These are phyloP conservation scores for Dipteronia sinensis DNA, from an alignment of 345 rosid genomes.

Conservation along the genomic window DNA sequence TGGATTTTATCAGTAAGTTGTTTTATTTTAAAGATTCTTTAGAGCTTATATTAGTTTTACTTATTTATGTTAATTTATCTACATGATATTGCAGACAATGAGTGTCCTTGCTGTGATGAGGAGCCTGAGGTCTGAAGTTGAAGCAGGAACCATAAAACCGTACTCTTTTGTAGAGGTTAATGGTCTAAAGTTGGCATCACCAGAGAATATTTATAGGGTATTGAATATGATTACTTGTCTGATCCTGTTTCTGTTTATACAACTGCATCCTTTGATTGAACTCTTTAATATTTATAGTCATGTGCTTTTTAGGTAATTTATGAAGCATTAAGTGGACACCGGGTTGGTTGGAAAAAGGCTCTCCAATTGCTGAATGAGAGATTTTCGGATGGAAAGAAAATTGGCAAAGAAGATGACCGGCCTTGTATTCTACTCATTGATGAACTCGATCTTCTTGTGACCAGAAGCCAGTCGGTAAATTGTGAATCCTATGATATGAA, in stretches of 20 bases:
- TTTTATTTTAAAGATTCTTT: conserved; percentile 1
- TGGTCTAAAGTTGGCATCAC: conserved; percentile 91
- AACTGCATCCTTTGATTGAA: conserved; percentile 1
- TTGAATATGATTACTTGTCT: not conserved
- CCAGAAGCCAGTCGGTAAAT: conserved; percentile 90
- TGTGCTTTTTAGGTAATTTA: conserved; percentile 69
- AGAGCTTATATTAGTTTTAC: conserved; percentile 10
- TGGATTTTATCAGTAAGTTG: not conserved
- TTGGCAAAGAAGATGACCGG: conserved; percentile 57
- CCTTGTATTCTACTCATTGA: conserved; percentile 96
- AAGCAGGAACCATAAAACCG: conserved; percentile 64
- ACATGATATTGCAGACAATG: conserved; percentile 59
- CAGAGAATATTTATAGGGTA: conserved; percentile 88
- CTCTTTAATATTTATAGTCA: conserved; percentile 7
- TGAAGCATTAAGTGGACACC: conserved; percentile 90
- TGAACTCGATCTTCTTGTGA: conserved; percentile 94
- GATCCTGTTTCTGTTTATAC: not conserved
- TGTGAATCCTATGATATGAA: conserved; percentile 18
- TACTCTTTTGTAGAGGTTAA: conserved; percentile 93
- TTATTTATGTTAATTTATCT: conserved; percentile 20
- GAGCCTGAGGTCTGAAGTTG: conserved; percentile 83
- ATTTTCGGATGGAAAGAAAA: conserved; percentile 67
- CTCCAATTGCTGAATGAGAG: conserved; percentile 73
- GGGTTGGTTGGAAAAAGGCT: conserved; percentile 94
- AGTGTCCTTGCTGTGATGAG: conserved; percentile 85